Percentiles rank a stretch among this genome's conserved stretches.
Evolutionary conservation across 208 protist species (phyloP).

Genomic region (Wallacemonas sp.): DNA sequence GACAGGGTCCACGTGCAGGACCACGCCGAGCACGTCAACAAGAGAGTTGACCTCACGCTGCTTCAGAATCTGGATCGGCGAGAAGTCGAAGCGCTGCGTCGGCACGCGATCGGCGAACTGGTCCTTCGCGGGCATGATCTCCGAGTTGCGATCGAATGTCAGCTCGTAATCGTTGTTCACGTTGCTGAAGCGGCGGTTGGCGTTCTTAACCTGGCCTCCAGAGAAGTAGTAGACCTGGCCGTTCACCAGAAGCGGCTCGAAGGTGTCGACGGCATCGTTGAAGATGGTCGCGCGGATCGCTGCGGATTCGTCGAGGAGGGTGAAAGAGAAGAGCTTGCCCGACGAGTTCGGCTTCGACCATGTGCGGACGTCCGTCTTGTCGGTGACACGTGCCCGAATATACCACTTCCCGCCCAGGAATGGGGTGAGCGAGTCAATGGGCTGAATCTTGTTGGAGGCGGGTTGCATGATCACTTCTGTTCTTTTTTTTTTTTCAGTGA

Average conservation of each 20-base stretch:
- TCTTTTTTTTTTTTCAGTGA: neutral
- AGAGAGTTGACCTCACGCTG: conserved; percentile 85
- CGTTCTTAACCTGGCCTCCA: conserved; percentile 91
- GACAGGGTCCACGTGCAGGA: conserved; percentile 73
- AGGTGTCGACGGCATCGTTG: conserved; percentile 90
- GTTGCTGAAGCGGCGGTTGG: conserved; percentile 89
- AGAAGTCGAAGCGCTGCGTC: conserved; percentile 88
- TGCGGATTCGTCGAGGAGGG: conserved; percentile 87
- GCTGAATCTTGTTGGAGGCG: conserved; percentile 81
- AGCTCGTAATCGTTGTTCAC: conserved; percentile 94
- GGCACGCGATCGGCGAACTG: conserved; percentile 60
- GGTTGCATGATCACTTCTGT: conserved; percentile 46
- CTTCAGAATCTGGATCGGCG: conserved; percentile 84
- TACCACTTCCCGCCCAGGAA: conserved; percentile 90
- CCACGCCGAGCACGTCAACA: conserved; percentile 84
- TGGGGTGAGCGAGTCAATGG: conserved; percentile 91
- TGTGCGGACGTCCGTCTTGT: conserved; percentile 90
- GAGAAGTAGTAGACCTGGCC: conserved; percentile 92
- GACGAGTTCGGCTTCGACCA: conserved; percentile 93
- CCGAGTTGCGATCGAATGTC: conserved; percentile 77
- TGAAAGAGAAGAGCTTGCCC: conserved; percentile 92
- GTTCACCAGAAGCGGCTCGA: conserved; percentile 84
- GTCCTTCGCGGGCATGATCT: conserved; percentile 72
- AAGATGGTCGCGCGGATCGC: conserved; percentile 92
- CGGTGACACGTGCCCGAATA: conserved; percentile 89